Evolutionary conservation across 2,329 filamentous ascomycete species (phyloP).

Genomic region (Xylaria hypoxylon): DNA sequence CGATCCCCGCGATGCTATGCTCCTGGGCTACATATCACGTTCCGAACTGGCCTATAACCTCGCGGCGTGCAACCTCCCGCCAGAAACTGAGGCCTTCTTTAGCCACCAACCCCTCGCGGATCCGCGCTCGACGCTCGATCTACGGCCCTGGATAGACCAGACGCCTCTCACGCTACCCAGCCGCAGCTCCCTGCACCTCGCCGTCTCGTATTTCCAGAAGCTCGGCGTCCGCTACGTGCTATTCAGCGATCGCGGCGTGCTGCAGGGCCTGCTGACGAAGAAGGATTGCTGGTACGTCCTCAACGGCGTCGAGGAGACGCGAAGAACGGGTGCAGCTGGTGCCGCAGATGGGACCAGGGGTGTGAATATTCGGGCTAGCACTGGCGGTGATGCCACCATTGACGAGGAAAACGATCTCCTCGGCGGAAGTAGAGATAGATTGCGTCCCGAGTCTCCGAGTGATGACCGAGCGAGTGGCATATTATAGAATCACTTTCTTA

Average conservation of each 20-base stretch:
- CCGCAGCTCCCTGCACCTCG: slow-evolving; percentile 81
- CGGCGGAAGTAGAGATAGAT: slow-evolving; percentile 23
- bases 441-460: slow-evolving; percentile 33
- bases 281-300: slow-evolving; percentile 97
- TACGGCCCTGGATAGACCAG: slow-evolving; percentile 98
- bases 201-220: slow-evolving; percentile 93
- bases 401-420: slow-evolving; percentile 42
- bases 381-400: slow-evolving; percentile 22
- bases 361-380: slow-evolving; percentile 42
- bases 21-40: slow-evolving; percentile 94
- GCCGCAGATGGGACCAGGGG: slow-evolving; percentile 53
- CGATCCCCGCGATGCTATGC: slow-evolving; percentile 78
- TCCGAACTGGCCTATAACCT: slow-evolving; percentile 89
- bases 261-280: slow-evolving; percentile 92
- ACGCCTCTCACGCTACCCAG: slow-evolving; percentile 91
- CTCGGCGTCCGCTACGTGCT: slow-evolving; percentile 91
- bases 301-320: slow-evolving; percentile 77
- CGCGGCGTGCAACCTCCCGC: slow-evolving; percentile 70
- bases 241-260: slow-evolving; percentile 82
- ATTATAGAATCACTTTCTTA: slow-evolving; percentile 34
- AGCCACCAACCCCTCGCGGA: slow-evolving; percentile 84
- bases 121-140: slow-evolving; percentile 80
- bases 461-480: slow-evolving; percentile 45
- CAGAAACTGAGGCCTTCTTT: slow-evolving; percentile 85
- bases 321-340: slow-evolving; percentile 48